Base-by-base conservation (phyloP, 1,139 yeast genomes). In the Blastobotrys indianensis region DNA sequence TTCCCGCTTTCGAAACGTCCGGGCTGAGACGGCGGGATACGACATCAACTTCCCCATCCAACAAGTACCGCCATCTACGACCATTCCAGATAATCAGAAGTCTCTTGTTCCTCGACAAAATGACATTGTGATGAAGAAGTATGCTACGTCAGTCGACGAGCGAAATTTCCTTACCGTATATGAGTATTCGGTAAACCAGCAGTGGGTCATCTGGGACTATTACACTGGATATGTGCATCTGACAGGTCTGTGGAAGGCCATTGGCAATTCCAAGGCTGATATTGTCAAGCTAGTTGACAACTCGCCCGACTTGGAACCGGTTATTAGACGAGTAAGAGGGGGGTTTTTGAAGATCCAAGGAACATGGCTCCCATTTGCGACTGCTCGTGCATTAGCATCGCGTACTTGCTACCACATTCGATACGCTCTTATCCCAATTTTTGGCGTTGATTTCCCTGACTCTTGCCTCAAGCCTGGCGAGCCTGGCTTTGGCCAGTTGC, bases 281-380 rank as follows among this genome's bases (percentile, higher is more conserved):
- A 84, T 85, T 42, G 86, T 82, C 47, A 81, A 80, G 62, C 68
- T 85, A 39, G 69, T 85, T 37, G 94, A 85, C 60, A 78, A 82
- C 45, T 80, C 84, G 28, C 94, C 88, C 3, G 82, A 76, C 57
- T 67, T 75, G 54, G 78, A 76, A 63, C 86, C 81, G 35, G 76
- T 76, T 37, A 77, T 87, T 46, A 78, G 80, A 55, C 74, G 96
- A 42, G 87, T 88, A 16, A 70, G 97, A 47, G 97, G 97, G 39
- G 97, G 97, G 2, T 86, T 81, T 58, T 74, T 90, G 55, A 88
- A 87, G 69, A 86, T 90, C 56, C 97, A 90, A 67, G 97, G 97
- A 1, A 87, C 96, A 4, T 90, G 97, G 97, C 68, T 88, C 37
- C 94, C 96, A 1, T 83, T 69, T 61, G 75, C 75, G 12, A 71